These are phyloP conservation scores for Eucalyptus dawsonii DNA, from an alignment of 345 rosid genomes.

Conservation along the genomic window DNA sequence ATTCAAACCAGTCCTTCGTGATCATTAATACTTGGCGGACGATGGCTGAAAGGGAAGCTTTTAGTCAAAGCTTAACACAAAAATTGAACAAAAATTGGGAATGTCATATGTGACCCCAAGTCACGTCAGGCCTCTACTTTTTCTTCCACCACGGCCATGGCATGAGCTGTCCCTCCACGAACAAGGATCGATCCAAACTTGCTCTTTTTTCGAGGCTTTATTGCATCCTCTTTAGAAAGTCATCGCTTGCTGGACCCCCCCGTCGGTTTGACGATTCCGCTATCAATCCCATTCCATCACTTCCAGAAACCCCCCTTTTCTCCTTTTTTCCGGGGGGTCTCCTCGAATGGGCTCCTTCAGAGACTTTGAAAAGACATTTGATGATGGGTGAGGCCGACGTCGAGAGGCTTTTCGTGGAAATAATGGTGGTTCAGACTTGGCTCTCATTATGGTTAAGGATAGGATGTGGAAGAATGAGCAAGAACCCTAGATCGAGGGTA, in stretches of 20 bases:
- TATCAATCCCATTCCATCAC: neutral
- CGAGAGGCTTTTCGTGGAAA: neutral
- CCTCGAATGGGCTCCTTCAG: neutral
- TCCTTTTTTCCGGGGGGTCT: neutral
- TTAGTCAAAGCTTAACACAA: neutral
- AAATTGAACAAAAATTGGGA: neutral
- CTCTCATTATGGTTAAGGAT: neutral
- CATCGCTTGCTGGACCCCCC: neutral
- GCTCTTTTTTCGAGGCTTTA: neutral
- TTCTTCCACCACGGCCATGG: neutral
- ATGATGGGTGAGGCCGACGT: neutral
- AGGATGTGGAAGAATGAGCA: neutral
- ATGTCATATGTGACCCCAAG: neutral
- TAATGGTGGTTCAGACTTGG: neutral
- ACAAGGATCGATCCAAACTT: neutral
- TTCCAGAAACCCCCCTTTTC: neutral
- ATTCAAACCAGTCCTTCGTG: neutral
- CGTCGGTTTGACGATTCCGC: neutral
- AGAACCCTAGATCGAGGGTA: conserved; percentile 18
- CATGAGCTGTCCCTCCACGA: neutral
- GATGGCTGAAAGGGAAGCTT: neutral
- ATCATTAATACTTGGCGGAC: neutral
- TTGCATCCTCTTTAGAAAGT: neutral
- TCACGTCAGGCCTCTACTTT: neutral
- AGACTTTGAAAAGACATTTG: neutral